Evolutionary conservation across 164 flowering plant genomes (phyloP), one percentile per base, ranked within the genome.

Genomic region (Stephania yunnanensis): DNA sequence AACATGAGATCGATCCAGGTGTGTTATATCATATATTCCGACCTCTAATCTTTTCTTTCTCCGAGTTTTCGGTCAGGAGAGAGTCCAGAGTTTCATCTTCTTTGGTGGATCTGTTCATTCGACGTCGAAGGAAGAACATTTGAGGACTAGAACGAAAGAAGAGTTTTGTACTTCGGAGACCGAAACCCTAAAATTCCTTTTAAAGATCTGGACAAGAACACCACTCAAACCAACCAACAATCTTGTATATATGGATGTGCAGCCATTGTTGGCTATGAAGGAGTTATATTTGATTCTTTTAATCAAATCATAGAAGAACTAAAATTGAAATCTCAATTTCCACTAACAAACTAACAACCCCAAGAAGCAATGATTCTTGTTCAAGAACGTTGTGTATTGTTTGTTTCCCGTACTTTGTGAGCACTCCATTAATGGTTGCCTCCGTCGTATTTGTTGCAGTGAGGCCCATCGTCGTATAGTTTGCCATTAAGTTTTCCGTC

Each of bases 1-100:
- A 68, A 61, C 42, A 36, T 36, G 42, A 36, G 42, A 36, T 36
- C 42, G 42, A 36, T 36, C 42, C 81, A 80, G 82, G 82, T 77
- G 74, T 71, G 82, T 80, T 31, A 69, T 52, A 65, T 70, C 13
- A 36, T 69, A 69, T 68, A 68, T 10, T 52, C 50, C 53, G 15
- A n/a, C 19, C 53, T 5, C 44, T 48, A 48, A 25, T 48, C 29
- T 50, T 71, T 71, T 52, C 15, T 22, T 71, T 72, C 65, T 72
- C 45, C 48, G 71, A 69, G 71, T 44, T 61, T 61, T 61, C 66
- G 9, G 66, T 61, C 22, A 19, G 66, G 66, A 61, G 66, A 61
- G 25, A n/a, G 25, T 20, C 7, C 7, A 20, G 66, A 61, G 66
- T n/a, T 61, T 61, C 29, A n/a, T 19, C 66, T 5, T 22, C 64